A percentile compares a stretch with the other conserved stretches of the same genome.
These are phyloP conservation scores for Cordyceps javanica DNA, from an alignment of 2,329 filamentous ascomycete genomes.

Conservation along the genomic window DNA sequence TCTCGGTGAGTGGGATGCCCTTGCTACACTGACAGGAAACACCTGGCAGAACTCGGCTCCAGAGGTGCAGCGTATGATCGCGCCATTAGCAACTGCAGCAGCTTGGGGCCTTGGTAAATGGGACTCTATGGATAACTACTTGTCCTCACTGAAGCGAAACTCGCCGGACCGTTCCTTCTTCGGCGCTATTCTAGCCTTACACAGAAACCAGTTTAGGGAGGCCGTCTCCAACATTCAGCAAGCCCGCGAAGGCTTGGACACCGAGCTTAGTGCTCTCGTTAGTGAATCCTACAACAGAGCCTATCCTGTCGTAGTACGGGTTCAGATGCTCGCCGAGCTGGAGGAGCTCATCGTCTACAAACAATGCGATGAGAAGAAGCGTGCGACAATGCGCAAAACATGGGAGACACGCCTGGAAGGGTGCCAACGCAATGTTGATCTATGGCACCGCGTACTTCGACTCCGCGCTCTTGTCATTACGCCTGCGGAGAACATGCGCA, in stretches of 20 bases:
- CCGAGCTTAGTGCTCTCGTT: conserved; percentile 91
- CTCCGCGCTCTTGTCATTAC: conserved; percentile 87
- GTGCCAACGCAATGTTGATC: conserved; percentile 93
- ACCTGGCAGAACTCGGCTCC: conserved; percentile 87
- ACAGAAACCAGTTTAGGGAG: conserved; percentile 92
- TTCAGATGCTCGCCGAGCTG: conserved; percentile 97
- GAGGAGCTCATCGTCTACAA: conserved; percentile 99
- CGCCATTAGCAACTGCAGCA: conserved; percentile 86
- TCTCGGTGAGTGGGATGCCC: conserved; percentile 91
- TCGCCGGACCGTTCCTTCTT: conserved; percentile 97
- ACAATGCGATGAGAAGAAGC: conserved; percentile 82
- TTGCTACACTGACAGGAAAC: conserved; percentile 82
- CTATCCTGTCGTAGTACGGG: conserved; percentile 94
- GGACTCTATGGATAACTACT: conserved; percentile 96
- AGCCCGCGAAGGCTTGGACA: conserved; percentile 88
- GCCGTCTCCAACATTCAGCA: conserved; percentile 85
- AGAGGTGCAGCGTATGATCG: conserved; percentile 85
- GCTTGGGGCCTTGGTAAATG: conserved; percentile 96
- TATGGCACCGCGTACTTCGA: conserved; percentile 98
- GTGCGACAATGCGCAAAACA: conserved; percentile 82
- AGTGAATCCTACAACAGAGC: conserved; percentile 97
- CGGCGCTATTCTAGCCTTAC: conserved; percentile 87
- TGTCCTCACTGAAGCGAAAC: conserved; percentile 88
- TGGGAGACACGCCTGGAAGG: conserved; percentile 95
- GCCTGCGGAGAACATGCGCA: conserved; percentile 90